Conservation (phyloP, 139 green algal genomes). For the Chlamydomonas sp. region DNA sequence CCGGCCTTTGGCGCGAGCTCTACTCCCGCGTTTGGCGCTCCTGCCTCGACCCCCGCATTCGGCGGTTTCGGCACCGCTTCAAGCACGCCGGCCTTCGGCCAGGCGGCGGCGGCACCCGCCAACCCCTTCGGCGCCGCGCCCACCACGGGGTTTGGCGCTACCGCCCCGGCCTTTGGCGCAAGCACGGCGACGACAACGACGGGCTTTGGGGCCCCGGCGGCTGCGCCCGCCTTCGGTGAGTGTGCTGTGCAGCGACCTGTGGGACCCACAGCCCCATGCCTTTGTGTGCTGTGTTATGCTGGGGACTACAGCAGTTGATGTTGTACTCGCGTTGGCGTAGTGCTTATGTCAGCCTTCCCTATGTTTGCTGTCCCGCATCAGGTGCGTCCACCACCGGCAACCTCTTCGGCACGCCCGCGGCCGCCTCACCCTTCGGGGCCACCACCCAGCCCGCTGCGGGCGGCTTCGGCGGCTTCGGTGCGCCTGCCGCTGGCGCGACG, state of each 20-base stretch:
- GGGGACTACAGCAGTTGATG: not conserved
- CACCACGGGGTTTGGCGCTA: conserved; percentile 49
- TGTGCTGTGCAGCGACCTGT: not conserved
- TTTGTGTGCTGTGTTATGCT: not conserved
- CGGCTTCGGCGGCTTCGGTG: conserved; percentile 39
- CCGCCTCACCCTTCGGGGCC: conserved; percentile 41
- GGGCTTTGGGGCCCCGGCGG: conserved; percentile 37
- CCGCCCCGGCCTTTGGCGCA: conserved; percentile 41
- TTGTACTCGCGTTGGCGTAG: not conserved
- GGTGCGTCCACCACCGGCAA: not conserved
- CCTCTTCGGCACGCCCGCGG: conserved; percentile 19
- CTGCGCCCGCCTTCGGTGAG: conserved; percentile 22
- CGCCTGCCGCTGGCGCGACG: conserved; percentile 4
- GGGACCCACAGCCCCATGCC: not conserved
- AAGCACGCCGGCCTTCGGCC: conserved; percentile 57
- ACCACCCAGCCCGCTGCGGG: not conserved
- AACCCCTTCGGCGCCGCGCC: conserved; percentile 41
- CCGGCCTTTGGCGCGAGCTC: conserved; percentile 57
- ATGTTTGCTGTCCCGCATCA: not conserved
- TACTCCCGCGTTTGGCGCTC: conserved; percentile 63
- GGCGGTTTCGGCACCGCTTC: conserved; percentile 52
- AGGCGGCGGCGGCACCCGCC: conserved; percentile 9
- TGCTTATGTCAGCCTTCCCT: not conserved
- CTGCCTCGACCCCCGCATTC: conserved; percentile 51
- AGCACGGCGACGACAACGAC: conserved; percentile 18